phyloP scores from a whole-genome alignment of 257 asterid genomes.

The Gardenia jasminoides region DNA sequence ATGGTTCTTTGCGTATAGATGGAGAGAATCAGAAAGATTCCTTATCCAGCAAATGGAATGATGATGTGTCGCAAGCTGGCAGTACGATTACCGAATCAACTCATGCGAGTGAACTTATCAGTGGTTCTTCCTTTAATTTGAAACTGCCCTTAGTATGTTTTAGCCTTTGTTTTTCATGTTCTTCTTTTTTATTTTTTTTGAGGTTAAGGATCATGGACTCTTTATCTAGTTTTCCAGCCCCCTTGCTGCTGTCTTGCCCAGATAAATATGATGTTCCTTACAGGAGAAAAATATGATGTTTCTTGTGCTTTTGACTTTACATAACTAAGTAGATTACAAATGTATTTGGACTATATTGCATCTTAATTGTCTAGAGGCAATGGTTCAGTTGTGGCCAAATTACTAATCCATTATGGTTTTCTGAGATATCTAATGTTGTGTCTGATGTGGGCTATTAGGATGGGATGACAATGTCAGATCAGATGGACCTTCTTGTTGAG shows the following conservation, averaged over 20 bases:
- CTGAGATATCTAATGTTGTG: slow-evolving; percentile 2
- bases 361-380: not conserved
- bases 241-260: not conserved
- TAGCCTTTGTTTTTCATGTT: slow-evolving; percentile 18
- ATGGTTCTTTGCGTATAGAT: slow-evolving; percentile 51
- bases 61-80: slow-evolving; percentile 78
- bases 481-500: slow-evolving; percentile 92
- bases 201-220: not conserved
- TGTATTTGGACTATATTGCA: not conserved
- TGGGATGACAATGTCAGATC: slow-evolving; percentile 75
- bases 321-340: not conserved
- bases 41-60: slow-evolving; percentile 77
- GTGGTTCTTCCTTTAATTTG: slow-evolving; percentile 65
- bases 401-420: not conserved
- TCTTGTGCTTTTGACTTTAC: not conserved
- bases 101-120: slow-evolving; percentile 74
- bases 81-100: slow-evolving; percentile 76
- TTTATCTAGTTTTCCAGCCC: not conserved
- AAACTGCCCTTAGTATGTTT: slow-evolving; percentile 68
- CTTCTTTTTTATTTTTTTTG: no score
- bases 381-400: not conserved
- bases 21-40: slow-evolving; percentile 56
- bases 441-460: slow-evolving; percentile 43
- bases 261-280: not conserved
- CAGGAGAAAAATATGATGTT: not conserved